phyloP scores from a whole-genome alignment of 148 eudicot genomes.

The Dianthus caryophyllus region DNA sequence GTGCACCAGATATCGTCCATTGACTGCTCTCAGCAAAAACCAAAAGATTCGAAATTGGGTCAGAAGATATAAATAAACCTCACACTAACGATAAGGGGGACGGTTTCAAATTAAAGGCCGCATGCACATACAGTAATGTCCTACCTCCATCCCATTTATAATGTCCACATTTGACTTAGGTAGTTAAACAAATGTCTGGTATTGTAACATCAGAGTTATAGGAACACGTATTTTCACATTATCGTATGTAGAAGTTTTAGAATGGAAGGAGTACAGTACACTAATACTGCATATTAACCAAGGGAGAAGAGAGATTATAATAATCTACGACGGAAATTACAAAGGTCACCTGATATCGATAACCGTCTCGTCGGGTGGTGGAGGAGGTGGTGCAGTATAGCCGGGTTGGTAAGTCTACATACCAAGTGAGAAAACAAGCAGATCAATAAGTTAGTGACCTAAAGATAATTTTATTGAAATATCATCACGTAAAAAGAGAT shows the following conservation, averaged over 20 bases:
- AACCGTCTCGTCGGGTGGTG: slow-evolving; percentile 48
- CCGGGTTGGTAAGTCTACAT: slow-evolving; percentile 71
- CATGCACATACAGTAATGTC: not conserved
- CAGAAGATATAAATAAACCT: not conserved
- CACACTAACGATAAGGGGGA: not conserved
- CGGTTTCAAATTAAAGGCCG: not conserved
- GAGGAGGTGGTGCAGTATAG: slow-evolving; percentile 76
- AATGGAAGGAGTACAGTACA: no score
- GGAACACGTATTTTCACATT: no score
- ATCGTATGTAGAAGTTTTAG: no score
- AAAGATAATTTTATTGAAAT: not conserved
- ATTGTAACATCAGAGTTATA: no score
- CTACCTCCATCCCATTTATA: no score
- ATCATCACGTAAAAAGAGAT: not conserved
- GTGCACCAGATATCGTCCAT: slow-evolving; percentile 65
- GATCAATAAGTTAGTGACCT: slow-evolving; percentile 8
- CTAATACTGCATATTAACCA: not conserved
- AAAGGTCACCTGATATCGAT: slow-evolving; percentile 68
- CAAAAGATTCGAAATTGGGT: not conserved
- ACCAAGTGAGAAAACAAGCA: slow-evolving; percentile 13
- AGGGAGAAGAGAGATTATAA: not conserved
- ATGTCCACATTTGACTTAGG: no score
- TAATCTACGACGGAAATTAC: not conserved
- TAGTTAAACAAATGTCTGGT: no score
- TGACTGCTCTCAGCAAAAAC: slow-evolving; percentile 32